Percentiles rank a stretch among this genome's conserved stretches.
phyloP scores from a whole-genome alignment of 768 basidiomycete species.

The Boletus reticuloceps region DNA sequence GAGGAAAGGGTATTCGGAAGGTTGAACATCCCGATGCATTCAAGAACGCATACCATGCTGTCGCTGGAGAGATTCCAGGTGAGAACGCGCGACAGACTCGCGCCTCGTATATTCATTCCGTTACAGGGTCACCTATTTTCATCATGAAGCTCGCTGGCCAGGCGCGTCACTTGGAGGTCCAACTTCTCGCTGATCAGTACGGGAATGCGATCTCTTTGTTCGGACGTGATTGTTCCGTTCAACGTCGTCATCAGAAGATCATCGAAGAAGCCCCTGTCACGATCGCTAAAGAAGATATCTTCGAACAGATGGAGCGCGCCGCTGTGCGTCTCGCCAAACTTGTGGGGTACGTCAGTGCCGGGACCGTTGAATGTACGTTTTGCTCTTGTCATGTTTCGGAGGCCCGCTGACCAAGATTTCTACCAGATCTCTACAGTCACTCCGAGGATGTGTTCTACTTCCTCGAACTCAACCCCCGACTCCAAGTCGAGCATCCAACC shows the following conservation, averaged over 20 bases:
- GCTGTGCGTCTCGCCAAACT: slow-evolving; percentile 99
- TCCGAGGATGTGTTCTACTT: slow-evolving; percentile 95
- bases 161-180: slow-evolving; percentile 96
- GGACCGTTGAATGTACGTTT: slow-evolving; percentile 88
- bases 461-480: slow-evolving; percentile 97
- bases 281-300: slow-evolving; percentile 87
- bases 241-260: slow-evolving; percentile 99
- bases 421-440: slow-evolving; percentile 88
- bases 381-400: not conserved
- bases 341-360: slow-evolving; percentile 98
- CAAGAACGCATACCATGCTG: slow-evolving; percentile 93
- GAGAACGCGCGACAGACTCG: slow-evolving; percentile 16
- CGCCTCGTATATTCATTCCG: slow-evolving; percentile 6
- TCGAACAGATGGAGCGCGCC: slow-evolving; percentile 97
- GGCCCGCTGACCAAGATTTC: slow-evolving; percentile 1
- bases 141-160: slow-evolving; percentile 99
- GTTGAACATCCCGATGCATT: slow-evolving; percentile 85
- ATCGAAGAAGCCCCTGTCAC: slow-evolving; percentile 99
- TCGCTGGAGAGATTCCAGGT: slow-evolving; percentile 97
- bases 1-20: slow-evolving; percentile 98
- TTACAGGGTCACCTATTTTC: slow-evolving; percentile 91
- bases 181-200: slow-evolving; percentile 98
- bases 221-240: slow-evolving; percentile 98
- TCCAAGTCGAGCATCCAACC: slow-evolving; percentile 99
- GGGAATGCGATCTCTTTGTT: slow-evolving; percentile 99